Evolutionary conservation across 352 stramenopile genomes (phyloP), one percentile per base, ranked within the genome.

Genomic region (Globisporangium mamillatum): DNA sequence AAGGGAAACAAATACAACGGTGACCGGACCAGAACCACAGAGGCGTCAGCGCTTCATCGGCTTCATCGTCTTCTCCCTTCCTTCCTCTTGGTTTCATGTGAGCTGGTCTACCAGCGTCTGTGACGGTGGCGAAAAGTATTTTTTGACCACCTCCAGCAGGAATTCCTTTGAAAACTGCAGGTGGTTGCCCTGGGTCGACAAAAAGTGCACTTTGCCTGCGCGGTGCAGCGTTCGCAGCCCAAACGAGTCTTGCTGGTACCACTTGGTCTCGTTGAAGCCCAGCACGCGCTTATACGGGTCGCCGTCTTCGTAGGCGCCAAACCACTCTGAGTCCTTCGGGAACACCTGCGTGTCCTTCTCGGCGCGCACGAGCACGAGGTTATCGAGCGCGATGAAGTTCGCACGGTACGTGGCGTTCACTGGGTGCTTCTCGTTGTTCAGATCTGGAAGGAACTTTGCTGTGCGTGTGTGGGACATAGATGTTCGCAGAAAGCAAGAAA

Each of bases 181-280:
- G 71, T 98, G 95, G 75, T 98, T 88, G 59, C 93, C 94, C 5
- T 89, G 67, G 5, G 96, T 98, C 38, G 81, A 81, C 56, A 97
- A 69, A 68, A 97, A 98, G 63, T 93, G 78, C 60, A 98, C 90
- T 69, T 97, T 98, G 57, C 89, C 91, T 0, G 77, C 79, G 48
- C 85, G 68, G 71, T 98, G 73, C 16, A 97, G 79, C 4, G 93
- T 97, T 56, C 84, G 73, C 10, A 98, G 72, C 9, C 95, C 95
- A 71, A 98, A 98, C 29, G 89, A 82, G 74, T 98, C 93, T 41
- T 94, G 71, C 25, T 76, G 55, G 71, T 98, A 98, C 93, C 94
- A 98, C 44, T 80, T 79, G 24, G 95, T 98, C 74, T 98, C 85
- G 67, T 98, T 97, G 71, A 97, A 97, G 27, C 73, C 74, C 25